phyloP scores from a whole-genome alignment of 192 early-diverging fungal genomes.

The Coemansia sp. region DNA sequence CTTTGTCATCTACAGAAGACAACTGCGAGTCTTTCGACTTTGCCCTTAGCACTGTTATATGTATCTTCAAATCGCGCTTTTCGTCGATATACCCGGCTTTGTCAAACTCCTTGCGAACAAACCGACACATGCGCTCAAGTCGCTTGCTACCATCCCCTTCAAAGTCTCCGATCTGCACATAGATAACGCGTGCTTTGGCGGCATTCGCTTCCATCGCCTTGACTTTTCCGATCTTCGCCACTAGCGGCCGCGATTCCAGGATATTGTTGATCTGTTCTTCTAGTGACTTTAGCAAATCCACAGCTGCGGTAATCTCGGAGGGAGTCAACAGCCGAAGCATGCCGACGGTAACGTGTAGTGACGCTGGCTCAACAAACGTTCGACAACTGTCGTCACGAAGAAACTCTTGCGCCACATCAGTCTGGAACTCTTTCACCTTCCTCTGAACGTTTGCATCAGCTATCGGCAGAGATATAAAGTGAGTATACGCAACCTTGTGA shows the following conservation, averaged over 20 bases:
- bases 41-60: constrained; percentile 24
- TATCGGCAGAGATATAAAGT: constrained; percentile 41
- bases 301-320: constrained; percentile 11
- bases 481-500: constrained; percentile 29
- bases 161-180: constrained; percentile 24
- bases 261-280: constrained; percentile 9
- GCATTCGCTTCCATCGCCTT: constrained; percentile 29
- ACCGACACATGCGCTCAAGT: constrained; percentile 19
- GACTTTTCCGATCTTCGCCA: constrained; percentile 16
- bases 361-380: constrained; percentile 17
- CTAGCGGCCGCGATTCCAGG: constrained; percentile 15
- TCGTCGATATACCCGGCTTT: constrained; percentile 38
- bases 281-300: constrained; percentile 27
- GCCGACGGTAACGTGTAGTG: constrained; percentile 38
- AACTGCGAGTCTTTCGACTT: neutral
- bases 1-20: neutral
- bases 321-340: constrained; percentile 38
- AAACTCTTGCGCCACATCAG: constrained; percentile 8
- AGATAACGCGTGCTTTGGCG: constrained; percentile 18
- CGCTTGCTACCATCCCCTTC: neutral
- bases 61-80: constrained; percentile 35
- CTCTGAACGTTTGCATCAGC: constrained; percentile 23
- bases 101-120: constrained; percentile 27
- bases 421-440: constrained; percentile 11
- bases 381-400: neutral